Evolutionary conservation across 257 asterid genomes (phyloP).

Genomic region (Nicotiana tomentosiformis): DNA sequence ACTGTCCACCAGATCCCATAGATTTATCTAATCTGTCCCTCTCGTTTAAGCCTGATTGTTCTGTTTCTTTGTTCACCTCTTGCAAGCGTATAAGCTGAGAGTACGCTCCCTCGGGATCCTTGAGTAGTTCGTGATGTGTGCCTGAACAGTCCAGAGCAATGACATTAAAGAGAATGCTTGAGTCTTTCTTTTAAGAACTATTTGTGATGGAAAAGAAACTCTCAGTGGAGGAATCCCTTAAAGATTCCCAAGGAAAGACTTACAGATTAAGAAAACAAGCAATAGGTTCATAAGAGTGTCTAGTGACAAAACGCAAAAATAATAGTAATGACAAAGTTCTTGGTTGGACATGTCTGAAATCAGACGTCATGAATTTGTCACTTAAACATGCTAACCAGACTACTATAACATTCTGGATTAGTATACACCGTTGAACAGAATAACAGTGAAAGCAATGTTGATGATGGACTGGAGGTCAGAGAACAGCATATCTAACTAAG

Average conservation of each 20-base stretch:
- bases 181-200: constrained; percentile 2
- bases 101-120: constrained; percentile 48
- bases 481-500: not conserved
- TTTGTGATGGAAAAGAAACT: not conserved
- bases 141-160: constrained; percentile 28
- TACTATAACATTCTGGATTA: not conserved
- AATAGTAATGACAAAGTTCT: not conserved
- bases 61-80: constrained; percentile 35
- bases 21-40: constrained; percentile 27
- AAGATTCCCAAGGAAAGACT: not conserved
- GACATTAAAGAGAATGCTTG: not conserved
- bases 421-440: not conserved
- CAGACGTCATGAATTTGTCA: not conserved
- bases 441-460: not conserved
- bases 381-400: not conserved
- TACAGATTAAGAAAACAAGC: not conserved
- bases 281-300: not conserved
- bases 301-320: not conserved
- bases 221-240: not conserved
- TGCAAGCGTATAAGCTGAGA: constrained; percentile 54
- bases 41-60: constrained; percentile 32
- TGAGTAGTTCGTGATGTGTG: constrained; percentile 35
- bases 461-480: not conserved
- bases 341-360: not conserved
- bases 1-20: constrained; percentile 41